Evolutionary conservation across 208 protist species (phyloP), one percentile per base, ranked within the genome.

Genomic region (Crithidia expoeki): DNA sequence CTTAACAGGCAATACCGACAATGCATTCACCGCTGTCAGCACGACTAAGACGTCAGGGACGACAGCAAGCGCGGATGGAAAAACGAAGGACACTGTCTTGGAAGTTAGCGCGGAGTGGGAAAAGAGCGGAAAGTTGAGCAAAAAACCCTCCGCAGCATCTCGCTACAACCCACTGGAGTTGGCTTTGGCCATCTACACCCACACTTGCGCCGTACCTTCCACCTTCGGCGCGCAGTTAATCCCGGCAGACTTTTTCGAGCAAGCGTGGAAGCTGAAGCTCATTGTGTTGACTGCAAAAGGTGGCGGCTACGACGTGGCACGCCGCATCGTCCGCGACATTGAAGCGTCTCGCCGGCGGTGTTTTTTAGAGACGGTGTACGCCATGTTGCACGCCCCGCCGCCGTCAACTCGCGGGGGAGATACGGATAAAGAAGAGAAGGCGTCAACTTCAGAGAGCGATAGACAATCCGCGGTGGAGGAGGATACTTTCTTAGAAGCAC

Each of bases 221-320:
- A 86, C 80, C 14, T 58, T 80, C 33, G 80, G 80, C 25, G 68
- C 67, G 12, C 62, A 70, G 50, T 63, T 57, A 11, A 74, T 82
- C 32, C 76, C 71, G 25, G 40, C 28, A 4, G 55, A 47, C 36
- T 72, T 81, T 53, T 58, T 76, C 30, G 36, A 61, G 44, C 61
- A 74, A 52, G 60, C 49, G n/a, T 86, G 80, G 76, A 49, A 67
- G 25, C 72, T 80, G 34, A 74, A 79, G 61, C 69, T 86, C 2
- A 72, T 86, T 32, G 76, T 79, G 11, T 42, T 76, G 34, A 77
- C 68, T 7, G 62, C 36, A 16, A 74, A 63, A 21, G 23, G 58
- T 33, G 80, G 80, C 19, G 80, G 80, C 34, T 75, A 62, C 55
- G 28, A 60, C 19, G 64, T 86, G 36, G 72, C 80, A 2, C 47